Conservation (phyloP, 345 rosid species). For the Camelina laxa region DNA sequence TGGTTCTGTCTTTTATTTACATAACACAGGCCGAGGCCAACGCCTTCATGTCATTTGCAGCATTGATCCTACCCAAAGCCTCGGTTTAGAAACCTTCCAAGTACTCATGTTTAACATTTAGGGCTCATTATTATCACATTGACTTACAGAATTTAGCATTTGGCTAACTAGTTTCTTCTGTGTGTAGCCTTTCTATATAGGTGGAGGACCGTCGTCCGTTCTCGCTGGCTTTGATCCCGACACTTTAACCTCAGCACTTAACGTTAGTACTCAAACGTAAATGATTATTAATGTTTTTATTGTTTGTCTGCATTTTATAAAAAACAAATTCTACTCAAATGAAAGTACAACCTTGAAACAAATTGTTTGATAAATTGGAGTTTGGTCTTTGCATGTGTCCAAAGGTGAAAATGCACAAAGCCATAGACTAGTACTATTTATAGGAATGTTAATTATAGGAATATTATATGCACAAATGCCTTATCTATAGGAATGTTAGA, state of each 20-base stretch:
- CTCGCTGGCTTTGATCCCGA: conserved; percentile 67
- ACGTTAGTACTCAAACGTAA: conserved; percentile 50
- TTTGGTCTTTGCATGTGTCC: too few species aligned
- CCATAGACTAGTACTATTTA: too few species aligned
- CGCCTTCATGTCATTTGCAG: conserved; percentile 72
- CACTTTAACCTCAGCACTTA: conserved; percentile 73
- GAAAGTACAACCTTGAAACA: too few species aligned
- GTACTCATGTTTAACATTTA: conserved; percentile 42
- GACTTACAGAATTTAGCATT: not conserved
- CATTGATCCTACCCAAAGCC: conserved; percentile 74
- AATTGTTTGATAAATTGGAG: too few species aligned
- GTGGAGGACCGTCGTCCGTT: conserved; percentile 76
- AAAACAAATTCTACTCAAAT: too few species aligned
- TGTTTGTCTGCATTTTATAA: too few species aligned
- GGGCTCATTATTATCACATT: not conserved
- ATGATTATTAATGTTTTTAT: too few species aligned
- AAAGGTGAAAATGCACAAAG: too few species aligned
- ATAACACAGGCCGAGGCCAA: conserved; percentile 63
- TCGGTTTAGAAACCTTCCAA: conserved; percentile 68
- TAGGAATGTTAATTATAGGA: too few species aligned
- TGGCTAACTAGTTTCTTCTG: conserved; percentile 14
- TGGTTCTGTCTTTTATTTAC: conserved; percentile 82
- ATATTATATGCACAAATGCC: too few species aligned
- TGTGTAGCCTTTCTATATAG: conserved; percentile 81
- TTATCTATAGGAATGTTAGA: too few species aligned